Evolutionary conservation across 2,329 filamentous ascomycete genomes (phyloP).

Genomic region (Colletotrichum sp.): DNA sequence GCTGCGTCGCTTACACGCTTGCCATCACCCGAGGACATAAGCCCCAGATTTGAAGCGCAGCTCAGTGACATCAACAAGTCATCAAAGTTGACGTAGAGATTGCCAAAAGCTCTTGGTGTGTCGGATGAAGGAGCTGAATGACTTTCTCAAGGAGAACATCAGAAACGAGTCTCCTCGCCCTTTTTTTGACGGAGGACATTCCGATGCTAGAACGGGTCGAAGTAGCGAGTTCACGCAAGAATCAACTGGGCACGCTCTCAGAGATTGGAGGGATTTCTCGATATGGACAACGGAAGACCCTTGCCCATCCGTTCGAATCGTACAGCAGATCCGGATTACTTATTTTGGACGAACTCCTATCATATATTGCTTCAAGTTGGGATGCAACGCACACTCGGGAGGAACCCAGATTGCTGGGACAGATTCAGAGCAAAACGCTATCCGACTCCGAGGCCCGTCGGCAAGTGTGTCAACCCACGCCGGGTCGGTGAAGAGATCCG

Average conservation of each 20-base stretch:
- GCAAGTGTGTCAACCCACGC: background rate
- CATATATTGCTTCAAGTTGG: background rate
- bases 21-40: background rate
- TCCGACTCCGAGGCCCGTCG: background rate
- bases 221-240: background rate
- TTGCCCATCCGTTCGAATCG: background rate
- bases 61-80: background rate
- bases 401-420: background rate
- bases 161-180: background rate
- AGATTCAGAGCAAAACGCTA: background rate
- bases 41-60: background rate
- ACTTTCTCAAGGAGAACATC: background rate
- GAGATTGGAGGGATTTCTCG: background rate
- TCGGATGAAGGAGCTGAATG: background rate
- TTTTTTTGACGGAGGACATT: background rate
- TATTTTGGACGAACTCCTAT: background rate
- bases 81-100: background rate
- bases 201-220: background rate
- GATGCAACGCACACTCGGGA: background rate
- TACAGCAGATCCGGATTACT: background rate
- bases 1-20: background rate
- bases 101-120: background rate
- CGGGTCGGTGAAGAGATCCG: background rate
- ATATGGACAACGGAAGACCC: background rate
- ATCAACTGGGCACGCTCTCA: background rate